phyloP scores from a whole-genome alignment of 2,329 filamentous ascomycete species.

The Aciculosporium take region DNA sequence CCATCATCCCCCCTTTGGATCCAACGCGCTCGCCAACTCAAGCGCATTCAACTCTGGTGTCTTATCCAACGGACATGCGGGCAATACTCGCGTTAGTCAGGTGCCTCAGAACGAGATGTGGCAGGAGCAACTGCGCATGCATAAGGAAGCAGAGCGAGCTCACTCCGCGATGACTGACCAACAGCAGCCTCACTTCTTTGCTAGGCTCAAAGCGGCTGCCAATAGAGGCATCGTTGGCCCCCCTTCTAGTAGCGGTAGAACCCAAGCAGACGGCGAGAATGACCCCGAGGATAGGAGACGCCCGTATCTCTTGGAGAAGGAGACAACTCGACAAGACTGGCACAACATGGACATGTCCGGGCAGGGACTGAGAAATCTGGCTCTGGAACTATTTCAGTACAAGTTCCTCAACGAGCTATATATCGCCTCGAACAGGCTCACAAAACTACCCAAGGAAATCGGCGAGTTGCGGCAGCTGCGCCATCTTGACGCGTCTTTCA shows the following conservation, averaged over 20 bases:
- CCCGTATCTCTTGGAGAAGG: conserved; percentile 51
- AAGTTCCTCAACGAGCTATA: conserved; percentile 83
- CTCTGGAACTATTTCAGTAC: conserved; percentile 70
- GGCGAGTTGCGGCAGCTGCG: conserved; percentile 69
- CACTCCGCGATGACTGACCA: conserved; percentile 57
- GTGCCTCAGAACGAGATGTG: conserved; percentile 55
- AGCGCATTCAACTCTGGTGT: conserved; percentile 42
- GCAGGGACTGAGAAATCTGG: conserved; percentile 79
- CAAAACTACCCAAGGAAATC: conserved; percentile 63
- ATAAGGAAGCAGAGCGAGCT: conserved; percentile 60
- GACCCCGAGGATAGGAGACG: conserved; percentile 43
- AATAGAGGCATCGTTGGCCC: conserved; percentile 52
- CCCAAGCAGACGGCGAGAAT: conserved; percentile 35
- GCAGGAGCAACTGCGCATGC: conserved; percentile 73
- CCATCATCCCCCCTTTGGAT: conserved; percentile 23
- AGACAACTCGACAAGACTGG: conserved; percentile 68
- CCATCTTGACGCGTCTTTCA: conserved; percentile 77
- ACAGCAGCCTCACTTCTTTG: conserved; percentile 56
- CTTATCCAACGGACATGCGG: conserved; percentile 43
- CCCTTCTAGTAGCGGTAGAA: conserved; percentile 32
- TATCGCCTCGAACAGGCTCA: conserved; percentile 83
- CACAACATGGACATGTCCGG: conserved; percentile 87
- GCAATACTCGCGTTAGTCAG: conserved; percentile 33
- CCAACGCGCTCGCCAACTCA: conserved; percentile 43
- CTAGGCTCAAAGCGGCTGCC: conserved; percentile 53